A percentile compares a stretch with the other conserved stretches of the same genome.
phyloP scores from a whole-genome alignment of 345 rosid genomes.

The Gossypium ekmanianum region DNA sequence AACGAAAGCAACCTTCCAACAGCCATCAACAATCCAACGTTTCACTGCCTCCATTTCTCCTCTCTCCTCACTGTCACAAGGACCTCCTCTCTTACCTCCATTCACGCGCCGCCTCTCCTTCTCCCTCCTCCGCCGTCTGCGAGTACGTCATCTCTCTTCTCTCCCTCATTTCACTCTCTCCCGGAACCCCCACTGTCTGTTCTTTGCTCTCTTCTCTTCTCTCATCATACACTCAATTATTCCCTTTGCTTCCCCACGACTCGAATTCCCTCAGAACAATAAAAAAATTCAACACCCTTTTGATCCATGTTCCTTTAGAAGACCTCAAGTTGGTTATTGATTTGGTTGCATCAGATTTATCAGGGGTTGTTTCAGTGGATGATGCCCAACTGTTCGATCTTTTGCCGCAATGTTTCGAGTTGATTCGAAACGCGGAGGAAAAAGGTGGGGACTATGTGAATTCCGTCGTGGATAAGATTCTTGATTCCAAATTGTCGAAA shows the following conservation, averaged over 20 bases:
- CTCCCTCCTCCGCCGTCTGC: conserved; percentile 50
- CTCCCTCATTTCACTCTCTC: conserved; percentile 57
- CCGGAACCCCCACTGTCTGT: conserved; percentile 36
- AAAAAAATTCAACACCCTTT: conserved; percentile 43
- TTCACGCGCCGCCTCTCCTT: conserved; percentile 48
- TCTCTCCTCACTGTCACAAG: conserved; percentile 45
- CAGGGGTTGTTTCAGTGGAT: conserved; percentile 34
- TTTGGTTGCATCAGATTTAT: conserved; percentile 28
- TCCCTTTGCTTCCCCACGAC: conserved; percentile 56
- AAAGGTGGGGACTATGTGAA: conserved; percentile 39
- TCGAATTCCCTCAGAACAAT: conserved; percentile 56
- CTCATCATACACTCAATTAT: conserved; percentile 46
- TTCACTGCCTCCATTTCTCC: conserved; percentile 46
- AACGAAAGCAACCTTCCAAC: conserved; percentile 10
- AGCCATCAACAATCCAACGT: conserved; percentile 27
- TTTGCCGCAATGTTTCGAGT: conserved; percentile 54
- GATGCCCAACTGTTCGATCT: conserved; percentile 75
- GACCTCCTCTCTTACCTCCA: conserved; percentile 49
- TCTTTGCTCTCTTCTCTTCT: conserved; percentile 66
- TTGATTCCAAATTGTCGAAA: conserved; percentile 59
- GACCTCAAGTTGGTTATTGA: conserved; percentile 44
- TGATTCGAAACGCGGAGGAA: conserved; percentile 34
- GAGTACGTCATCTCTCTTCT: conserved; percentile 60
- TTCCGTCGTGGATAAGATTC: conserved; percentile 38
- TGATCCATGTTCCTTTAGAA: conserved; percentile 28